A percentile compares a stretch with the other conserved stretches of the same genome.
phyloP scores from a whole-genome alignment of 1,284 basidiomycete species.

The Austroboletus novae-zelandiae region DNA sequence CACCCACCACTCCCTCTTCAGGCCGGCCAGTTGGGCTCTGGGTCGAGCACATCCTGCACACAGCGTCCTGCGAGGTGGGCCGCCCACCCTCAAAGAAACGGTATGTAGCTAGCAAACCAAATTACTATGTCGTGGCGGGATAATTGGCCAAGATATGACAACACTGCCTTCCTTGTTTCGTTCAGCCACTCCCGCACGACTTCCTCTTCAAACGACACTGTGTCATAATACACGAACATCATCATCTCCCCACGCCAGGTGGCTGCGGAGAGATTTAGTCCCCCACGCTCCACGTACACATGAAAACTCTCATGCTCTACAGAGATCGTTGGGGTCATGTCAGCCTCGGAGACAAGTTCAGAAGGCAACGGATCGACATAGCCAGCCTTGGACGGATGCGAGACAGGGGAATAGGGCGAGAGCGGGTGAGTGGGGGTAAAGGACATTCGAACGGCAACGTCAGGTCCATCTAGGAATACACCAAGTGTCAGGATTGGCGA shows the following conservation, averaged over 20 bases:
- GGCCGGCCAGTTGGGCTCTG: too few species aligned
- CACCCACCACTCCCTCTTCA: too few species aligned
- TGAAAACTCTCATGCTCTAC: constrained; percentile 14
- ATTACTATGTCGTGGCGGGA: too few species aligned
- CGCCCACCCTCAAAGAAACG: too few species aligned
- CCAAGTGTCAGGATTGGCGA: too few species aligned
- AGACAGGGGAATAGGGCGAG: not conserved
- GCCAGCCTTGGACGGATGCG: not conserved
- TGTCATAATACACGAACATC: constrained; percentile 40
- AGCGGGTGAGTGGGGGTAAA: not conserved
- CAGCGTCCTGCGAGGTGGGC: too few species aligned
- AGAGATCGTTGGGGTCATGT: not conserved
- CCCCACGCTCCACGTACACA: constrained; percentile 39
- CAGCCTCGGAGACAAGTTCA: not conserved
- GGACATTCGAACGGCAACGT: not conserved
- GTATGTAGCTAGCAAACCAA: too few species aligned
- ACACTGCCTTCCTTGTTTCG: constrained; percentile 38
- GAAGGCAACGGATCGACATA: not conserved
- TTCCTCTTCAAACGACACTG: constrained; percentile 39
- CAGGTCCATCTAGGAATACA: not conserved
- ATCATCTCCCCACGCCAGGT: constrained; percentile 18
- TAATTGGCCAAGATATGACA: constrained; percentile 38
- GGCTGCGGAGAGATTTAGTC: constrained; percentile 47
- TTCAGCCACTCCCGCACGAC: constrained; percentile 43
- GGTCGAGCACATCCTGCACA: constrained; percentile 65